Percentiles rank a stretch among this genome's conserved stretches.
Conservation (phyloP, 805 yeast genomes). For the Barnettozyma salicaria region DNA sequence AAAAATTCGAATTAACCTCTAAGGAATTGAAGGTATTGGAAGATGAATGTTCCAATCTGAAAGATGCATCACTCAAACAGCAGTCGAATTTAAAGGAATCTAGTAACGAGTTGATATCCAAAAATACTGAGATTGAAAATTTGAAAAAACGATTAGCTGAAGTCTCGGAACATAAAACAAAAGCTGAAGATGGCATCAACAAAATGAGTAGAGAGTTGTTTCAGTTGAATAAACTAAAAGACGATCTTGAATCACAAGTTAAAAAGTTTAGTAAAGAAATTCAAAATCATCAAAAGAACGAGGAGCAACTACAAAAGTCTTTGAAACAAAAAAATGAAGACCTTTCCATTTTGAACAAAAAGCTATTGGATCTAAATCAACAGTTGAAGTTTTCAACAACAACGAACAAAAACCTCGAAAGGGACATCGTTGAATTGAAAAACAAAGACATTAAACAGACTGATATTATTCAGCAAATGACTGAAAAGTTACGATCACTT, state of each 20-base stretch:
- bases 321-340: constrained; percentile 18
- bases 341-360: constrained; percentile 8
- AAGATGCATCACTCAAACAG: constrained; percentile 30
- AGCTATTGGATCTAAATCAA: constrained; percentile 8
- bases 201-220: constrained; percentile 84
- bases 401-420: constrained; percentile 14
- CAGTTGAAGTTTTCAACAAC: not conserved
- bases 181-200: constrained; percentile 82
- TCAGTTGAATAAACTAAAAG: constrained; percentile 54
- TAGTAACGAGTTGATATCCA: constrained; percentile 15
- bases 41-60: constrained; percentile 29
- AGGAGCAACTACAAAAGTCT: constrained; percentile 16
- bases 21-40: constrained; percentile 24
- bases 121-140: constrained; percentile 20
- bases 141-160: constrained; percentile 26
- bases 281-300: constrained; percentile 22
- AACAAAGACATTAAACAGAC: constrained; percentile 28
- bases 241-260: constrained; percentile 39
- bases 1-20: constrained; percentile 5
- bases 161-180: constrained; percentile 38
- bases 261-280: constrained; percentile 33
- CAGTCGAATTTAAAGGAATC: constrained; percentile 25
- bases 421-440: constrained; percentile 24
- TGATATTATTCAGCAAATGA: constrained; percentile 34
- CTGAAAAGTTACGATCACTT: constrained; percentile 40